Evolutionary conservation across 495 filamentous ascomycete genomes (phyloP), one percentile per base, ranked within the genome.

Genomic region (Venustampulla echinocandica): DNA sequence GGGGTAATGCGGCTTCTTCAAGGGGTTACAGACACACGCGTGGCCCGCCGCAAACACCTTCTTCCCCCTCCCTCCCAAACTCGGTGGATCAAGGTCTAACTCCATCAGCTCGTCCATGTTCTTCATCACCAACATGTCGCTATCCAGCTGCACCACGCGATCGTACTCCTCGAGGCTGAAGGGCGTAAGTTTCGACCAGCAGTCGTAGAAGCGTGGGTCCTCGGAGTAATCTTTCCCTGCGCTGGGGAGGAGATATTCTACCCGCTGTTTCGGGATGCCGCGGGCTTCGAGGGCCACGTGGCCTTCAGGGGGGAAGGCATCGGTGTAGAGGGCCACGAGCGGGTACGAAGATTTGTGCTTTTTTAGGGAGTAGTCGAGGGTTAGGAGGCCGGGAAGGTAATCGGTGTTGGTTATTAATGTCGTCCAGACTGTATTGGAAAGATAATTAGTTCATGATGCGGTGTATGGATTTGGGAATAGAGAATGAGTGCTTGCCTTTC

Each of bases 51-150:
- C 85, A 60, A 90, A 87, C 7, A 88, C 79, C 21, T 70, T 66
- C 33, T 55, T 60, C 7, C 75, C 79, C 25, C 65, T 72, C 10
- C 76, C 79, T 1, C 15, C 64, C 55, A 68, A 30, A 40, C 55
- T 54, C 1, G 75, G 67, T 32, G 63, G 54, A 59, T 89, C 84
- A 13, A 92, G 71, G 52, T 70, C 61, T 4, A 92, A 21, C 4
- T 84, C 79, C 84, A 90, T 90, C 42, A 93, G 64, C 62, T 89
- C 86, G 57, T 93, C 87, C 82, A 93, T 90, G 59, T 88, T 88
- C 46, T 69, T 64, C 42, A 77, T 64, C 3, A 85, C 75, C 17
- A 90, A 55, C 87, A 90, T 93, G 62, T 93, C 87, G 54, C 79
- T 80, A 62, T 93, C 87, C n/a, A 93, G 71, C 59, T 82, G 79